phyloP scores from a whole-genome alignment of 805 yeast genomes.

The Candida manassasensis region DNA sequence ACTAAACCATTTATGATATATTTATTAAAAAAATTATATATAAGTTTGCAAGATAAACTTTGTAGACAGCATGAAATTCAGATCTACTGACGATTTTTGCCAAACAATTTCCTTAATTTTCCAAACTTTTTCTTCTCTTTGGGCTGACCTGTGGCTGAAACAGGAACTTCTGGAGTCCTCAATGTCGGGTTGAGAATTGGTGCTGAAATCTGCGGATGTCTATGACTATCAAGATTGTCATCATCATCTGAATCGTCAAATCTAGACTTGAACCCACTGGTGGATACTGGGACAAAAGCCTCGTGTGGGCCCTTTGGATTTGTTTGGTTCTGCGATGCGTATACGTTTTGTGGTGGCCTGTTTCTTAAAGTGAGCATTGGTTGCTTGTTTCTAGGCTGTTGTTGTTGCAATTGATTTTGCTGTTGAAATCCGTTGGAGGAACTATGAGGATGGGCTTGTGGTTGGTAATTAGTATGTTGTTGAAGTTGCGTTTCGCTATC shows the following conservation, averaged over 20 bases:
- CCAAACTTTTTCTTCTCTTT: slow-evolving; percentile 37
- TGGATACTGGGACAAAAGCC: not conserved
- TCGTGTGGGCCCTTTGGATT: not conserved
- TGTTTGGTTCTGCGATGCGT: slow-evolving; percentile 3
- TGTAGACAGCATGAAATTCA: not conserved
- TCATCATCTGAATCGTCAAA: slow-evolving; percentile 66
- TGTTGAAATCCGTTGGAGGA: slow-evolving; percentile 3
- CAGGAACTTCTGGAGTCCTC: not conserved
- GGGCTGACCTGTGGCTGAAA: not conserved
- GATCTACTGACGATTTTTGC: slow-evolving; percentile 18
- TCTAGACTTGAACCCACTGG: slow-evolving; percentile 44
- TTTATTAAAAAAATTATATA: too few species aligned
- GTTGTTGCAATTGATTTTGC: slow-evolving; percentile 1
- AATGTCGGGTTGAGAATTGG: not conserved
- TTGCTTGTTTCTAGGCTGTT: slow-evolving; percentile 3
- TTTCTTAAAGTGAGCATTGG: slow-evolving; percentile 5
- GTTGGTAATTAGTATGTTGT: slow-evolving; percentile 2
- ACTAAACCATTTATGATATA: too few species aligned
- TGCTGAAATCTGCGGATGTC: not conserved
- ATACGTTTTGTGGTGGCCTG: not conserved
- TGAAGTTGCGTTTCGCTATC: slow-evolving; percentile 14
- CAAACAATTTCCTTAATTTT: slow-evolving; percentile 37
- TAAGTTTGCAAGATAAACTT: too few species aligned
- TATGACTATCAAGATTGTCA: slow-evolving; percentile 6
- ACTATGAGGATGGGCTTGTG: not conserved